Conservation (phyloP, 2,329 filamentous ascomycete species). For the Alternaria postmessia region DNA sequence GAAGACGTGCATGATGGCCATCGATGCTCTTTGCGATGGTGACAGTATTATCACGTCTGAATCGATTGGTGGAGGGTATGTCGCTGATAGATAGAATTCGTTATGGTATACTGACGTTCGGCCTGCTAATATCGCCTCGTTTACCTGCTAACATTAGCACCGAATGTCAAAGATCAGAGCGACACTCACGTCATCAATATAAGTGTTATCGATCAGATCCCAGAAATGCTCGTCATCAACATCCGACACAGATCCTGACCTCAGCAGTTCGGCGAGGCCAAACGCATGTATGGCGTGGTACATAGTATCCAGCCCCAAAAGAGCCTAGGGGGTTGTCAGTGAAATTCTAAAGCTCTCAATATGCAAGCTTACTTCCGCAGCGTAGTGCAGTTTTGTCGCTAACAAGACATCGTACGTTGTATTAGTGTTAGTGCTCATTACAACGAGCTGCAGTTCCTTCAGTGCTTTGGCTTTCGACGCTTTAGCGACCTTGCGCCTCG, state of each 20-base stretch:
- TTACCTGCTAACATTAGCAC: slow-evolving; percentile 32
- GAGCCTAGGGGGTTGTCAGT: slow-evolving; percentile 27
- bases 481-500: slow-evolving; percentile 27
- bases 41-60: slow-evolving; percentile 10
- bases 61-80: slow-evolving; percentile 25
- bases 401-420: slow-evolving; percentile 37
- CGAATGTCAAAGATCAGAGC: neutral
- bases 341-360: no score
- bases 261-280: slow-evolving; percentile 39
- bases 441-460: slow-evolving; percentile 32
- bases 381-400: slow-evolving; percentile 42
- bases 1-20: slow-evolving; percentile 41
- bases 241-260: slow-evolving; percentile 26
- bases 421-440: slow-evolving; percentile 15
- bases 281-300: slow-evolving; percentile 41
- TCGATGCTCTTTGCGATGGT: slow-evolving; percentile 30
- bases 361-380: slow-evolving; percentile 32
- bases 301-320: slow-evolving; percentile 36
- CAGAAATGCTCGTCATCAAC: slow-evolving; percentile 41
- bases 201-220: slow-evolving; percentile 44
- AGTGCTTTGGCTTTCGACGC: slow-evolving; percentile 38
- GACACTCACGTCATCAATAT: slow-evolving; percentile 43
- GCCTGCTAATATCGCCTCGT: slow-evolving; percentile 39
- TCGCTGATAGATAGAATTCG: slow-evolving; percentile 36
- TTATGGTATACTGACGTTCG: slow-evolving; percentile 42